phyloP scores from a whole-genome alignment of 139 green algal genomes.

The Nannochloris sp. region DNA sequence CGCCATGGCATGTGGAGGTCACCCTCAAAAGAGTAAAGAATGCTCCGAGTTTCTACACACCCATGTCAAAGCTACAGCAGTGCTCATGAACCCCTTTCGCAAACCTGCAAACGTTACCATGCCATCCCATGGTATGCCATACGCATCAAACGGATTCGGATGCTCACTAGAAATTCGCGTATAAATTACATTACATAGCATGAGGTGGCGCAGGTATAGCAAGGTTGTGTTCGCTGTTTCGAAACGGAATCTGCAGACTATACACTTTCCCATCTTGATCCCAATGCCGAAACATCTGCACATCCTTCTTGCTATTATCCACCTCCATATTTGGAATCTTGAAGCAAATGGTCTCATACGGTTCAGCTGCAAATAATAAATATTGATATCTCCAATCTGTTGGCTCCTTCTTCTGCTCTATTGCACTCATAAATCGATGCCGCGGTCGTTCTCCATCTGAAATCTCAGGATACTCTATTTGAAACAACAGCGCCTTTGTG shows the following conservation, averaged over 20 bases:
- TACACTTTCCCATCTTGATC: constrained; percentile 78
- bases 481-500: constrained; percentile 87
- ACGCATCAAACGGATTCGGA: too few relatives aligned
- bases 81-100: too few relatives aligned
- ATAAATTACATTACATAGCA: too few relatives aligned
- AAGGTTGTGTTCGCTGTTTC: constrained; percentile 1
- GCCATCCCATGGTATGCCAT: too few relatives aligned
- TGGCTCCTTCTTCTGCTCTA: constrained; percentile 88
- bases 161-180: too few relatives aligned
- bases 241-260: constrained; percentile 79
- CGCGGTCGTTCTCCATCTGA: constrained; percentile 78
- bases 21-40: too few relatives aligned
- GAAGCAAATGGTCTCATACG: constrained; percentile 96
- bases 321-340: constrained; percentile 90
- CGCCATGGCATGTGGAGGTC: too few relatives aligned
- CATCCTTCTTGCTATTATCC: constrained; percentile 46
- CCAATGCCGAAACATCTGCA: constrained; percentile 89
- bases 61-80: too few relatives aligned
- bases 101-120: too few relatives aligned
- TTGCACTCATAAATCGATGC: constrained; percentile 95
- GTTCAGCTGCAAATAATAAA: constrained; percentile 93
- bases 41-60: too few relatives aligned
- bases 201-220: too few relatives aligned
- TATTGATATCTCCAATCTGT: constrained; percentile 90
- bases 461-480: constrained; percentile 97